Base-by-base conservation (phyloP, 495 filamentous ascomycete species). In the Venustampulla echinocandica region DNA sequence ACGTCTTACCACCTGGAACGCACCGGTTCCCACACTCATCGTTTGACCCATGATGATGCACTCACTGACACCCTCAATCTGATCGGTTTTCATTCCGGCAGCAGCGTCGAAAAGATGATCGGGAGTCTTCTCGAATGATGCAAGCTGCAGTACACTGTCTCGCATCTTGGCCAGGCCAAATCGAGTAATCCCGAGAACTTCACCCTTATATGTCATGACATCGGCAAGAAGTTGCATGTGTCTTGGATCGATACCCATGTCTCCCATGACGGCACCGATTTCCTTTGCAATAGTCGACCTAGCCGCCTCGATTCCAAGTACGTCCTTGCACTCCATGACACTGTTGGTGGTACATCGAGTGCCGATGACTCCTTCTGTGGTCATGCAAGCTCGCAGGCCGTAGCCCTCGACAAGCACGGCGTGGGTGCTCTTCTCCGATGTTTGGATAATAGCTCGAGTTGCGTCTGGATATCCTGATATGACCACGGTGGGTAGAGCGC, bases 141-240 rank as follows among this genome's bases (percentile, higher is more conserved):
- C 92, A 1, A 97, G 81, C 64, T 97, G 93, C 38, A 98, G 67
- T 30, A 96, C 90, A 19, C 77, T 84, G 62, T 98, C 93, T 42
- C 92, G 75, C 90, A 95, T 98, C 74, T 98, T 98, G 40, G 87
- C 81, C 32, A 98, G 73, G 41, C 92, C 92, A 64, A 97, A 97
- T 19, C 92, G 82, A 7, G 92, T 98, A 59, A 98, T 98, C 27
- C 92, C 92, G n/a, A 95, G 76, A 0, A 97, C 85, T 52, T 97
- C 90, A 38, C 92, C 92, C 66, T 94, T 95, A 74, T 90, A 97
- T 4, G 92, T 98, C 92, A 98, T 98, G 27, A 96, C 88, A 49
- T 98, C 93, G n/a, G 92, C 90, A 13, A 98, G 76, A 6, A 98
- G 77, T 62, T 96, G 85, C 90, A 98, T 96, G 73, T 98, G 92